A percentile compares a stretch with the other conserved stretches of the same genome.
These are phyloP conservation scores for Litchi chinensis DNA, from an alignment of 345 rosid species.

Conservation along the genomic window DNA sequence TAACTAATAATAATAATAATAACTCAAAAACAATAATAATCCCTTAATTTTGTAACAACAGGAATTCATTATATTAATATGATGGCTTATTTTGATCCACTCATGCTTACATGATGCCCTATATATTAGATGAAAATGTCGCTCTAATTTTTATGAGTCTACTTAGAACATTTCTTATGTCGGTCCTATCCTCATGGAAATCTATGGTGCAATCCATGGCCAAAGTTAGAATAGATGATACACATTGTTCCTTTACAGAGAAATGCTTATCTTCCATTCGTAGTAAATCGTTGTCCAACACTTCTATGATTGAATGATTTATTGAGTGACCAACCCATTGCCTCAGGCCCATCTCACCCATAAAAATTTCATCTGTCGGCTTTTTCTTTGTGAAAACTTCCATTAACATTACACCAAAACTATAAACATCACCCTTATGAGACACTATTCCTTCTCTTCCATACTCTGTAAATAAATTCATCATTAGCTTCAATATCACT, in stretches of 20 bases:
- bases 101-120: no score
- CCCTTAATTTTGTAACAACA: no score
- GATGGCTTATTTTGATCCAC: no score
- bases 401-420: slow-evolving; percentile 9
- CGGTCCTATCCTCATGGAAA: slow-evolving; percentile 5
- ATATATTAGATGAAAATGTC: no score
- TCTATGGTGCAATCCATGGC: slow-evolving; percentile 8
- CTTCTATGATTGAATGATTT: not conserved
- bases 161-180: not conserved
- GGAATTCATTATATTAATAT: no score
- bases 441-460: slow-evolving; percentile 3
- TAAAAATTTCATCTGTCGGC: not conserved
- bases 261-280: not conserved
- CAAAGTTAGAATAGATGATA: not conserved
- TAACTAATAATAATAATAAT: no score
- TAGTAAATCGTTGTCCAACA: not conserved
- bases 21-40: no score
- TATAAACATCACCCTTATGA: not conserved
- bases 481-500: not conserved
- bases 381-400: slow-evolving; percentile 3
- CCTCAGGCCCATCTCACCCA: slow-evolving; percentile 9
- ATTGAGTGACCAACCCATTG: slow-evolving; percentile 2
- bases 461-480: not conserved
- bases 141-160: not conserved
- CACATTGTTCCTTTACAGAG: not conserved